Conservation (phyloP, 805 yeast genomes). For the Hermanozyma aechmeae region DNA sequence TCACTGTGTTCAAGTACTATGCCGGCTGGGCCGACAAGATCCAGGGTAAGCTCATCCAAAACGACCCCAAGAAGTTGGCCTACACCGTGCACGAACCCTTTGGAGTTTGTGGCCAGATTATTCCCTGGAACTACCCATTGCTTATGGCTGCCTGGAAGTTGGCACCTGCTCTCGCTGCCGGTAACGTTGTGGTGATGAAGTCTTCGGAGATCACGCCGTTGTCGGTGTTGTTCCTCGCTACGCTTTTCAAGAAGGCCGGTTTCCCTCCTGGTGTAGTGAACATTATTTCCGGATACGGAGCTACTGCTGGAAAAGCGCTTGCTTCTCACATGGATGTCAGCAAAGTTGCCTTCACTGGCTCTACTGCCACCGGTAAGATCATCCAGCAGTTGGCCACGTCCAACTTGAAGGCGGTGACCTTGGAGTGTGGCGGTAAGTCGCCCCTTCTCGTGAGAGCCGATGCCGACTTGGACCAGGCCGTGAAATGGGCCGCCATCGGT, state of each 20-base stretch:
- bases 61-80: slow-evolving; percentile 44
- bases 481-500: slow-evolving; percentile 60
- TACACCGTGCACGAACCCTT: slow-evolving; percentile 61
- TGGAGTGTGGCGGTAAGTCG: slow-evolving; percentile 70
- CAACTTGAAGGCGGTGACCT: slow-evolving; percentile 53
- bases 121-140: slow-evolving; percentile 66
- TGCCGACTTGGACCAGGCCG: slow-evolving; percentile 57
- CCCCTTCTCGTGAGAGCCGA: slow-evolving; percentile 55
- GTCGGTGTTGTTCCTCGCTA: slow-evolving; percentile 53
- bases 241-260: slow-evolving; percentile 52
- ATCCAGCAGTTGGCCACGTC: slow-evolving; percentile 54
- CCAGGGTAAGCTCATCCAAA: slow-evolving; percentile 34
- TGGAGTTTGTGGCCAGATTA: slow-evolving; percentile 60
- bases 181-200: slow-evolving; percentile 64
- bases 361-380: slow-evolving; percentile 57
- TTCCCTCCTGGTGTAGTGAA: slow-evolving; percentile 73
- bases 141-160: slow-evolving; percentile 74
- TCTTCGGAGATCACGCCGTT: slow-evolving; percentile 73
- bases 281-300: slow-evolving; percentile 62
- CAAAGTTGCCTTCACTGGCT: slow-evolving; percentile 59
- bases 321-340: slow-evolving; percentile 50
- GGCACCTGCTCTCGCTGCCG: slow-evolving; percentile 77
- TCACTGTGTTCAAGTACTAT: slow-evolving; percentile 39
- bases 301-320: slow-evolving; percentile 59
- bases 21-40: slow-evolving; percentile 59